phyloP scores from a whole-genome alignment of 2,329 filamentous ascomycete genomes.

The Aspergillus tubingensis region DNA sequence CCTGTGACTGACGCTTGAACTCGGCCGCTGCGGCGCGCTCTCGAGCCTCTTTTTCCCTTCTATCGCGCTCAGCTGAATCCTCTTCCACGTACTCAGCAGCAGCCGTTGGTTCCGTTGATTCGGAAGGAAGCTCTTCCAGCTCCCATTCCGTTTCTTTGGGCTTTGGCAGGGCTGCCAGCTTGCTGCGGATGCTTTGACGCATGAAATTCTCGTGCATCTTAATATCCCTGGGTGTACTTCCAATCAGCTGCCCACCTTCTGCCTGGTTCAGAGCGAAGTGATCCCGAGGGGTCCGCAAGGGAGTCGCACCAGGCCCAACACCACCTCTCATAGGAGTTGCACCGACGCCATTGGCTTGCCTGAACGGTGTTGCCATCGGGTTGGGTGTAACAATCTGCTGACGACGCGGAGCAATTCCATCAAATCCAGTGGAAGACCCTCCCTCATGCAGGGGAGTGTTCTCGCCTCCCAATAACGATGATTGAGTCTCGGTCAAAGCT shows the following conservation, averaged over 20 bases:
- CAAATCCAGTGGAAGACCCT: conserved; percentile 79
- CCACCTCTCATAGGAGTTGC: conserved; percentile 65
- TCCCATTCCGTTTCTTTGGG: conserved; percentile 95
- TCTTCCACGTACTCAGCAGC: conserved; percentile 60
- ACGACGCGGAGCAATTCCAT: conserved; percentile 76
- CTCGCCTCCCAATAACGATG: conserved; percentile 87
- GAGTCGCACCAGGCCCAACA: conserved; percentile 72
- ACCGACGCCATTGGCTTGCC: conserved; percentile 64
- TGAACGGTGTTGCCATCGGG: conserved; percentile 86
- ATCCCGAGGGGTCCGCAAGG: conserved; percentile 84
- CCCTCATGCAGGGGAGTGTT: conserved; percentile 88
- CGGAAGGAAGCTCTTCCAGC: conserved; percentile 79
- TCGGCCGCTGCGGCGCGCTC: conserved; percentile 70
- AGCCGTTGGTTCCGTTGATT: conserved; percentile 63
- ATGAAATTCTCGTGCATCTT: conserved; percentile 69
- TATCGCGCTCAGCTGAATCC: conserved; percentile 73
- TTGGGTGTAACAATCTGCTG: conserved; percentile 90
- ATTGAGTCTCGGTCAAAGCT: conserved; percentile 89
- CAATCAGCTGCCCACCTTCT: conserved; percentile 65
- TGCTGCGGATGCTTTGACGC: conserved; percentile 64
- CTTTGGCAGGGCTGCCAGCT: conserved; percentile 78
- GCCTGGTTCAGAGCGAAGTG: conserved; percentile 79
- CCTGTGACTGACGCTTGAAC: conserved; percentile 80
- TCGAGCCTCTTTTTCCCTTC: conserved; percentile 61
- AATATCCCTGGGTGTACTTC: conserved; percentile 75